Evolutionary conservation across 2,329 filamentous ascomycete species (phyloP), one percentile per base, ranked within the genome.

Genomic region (Alternaria solani): DNA sequence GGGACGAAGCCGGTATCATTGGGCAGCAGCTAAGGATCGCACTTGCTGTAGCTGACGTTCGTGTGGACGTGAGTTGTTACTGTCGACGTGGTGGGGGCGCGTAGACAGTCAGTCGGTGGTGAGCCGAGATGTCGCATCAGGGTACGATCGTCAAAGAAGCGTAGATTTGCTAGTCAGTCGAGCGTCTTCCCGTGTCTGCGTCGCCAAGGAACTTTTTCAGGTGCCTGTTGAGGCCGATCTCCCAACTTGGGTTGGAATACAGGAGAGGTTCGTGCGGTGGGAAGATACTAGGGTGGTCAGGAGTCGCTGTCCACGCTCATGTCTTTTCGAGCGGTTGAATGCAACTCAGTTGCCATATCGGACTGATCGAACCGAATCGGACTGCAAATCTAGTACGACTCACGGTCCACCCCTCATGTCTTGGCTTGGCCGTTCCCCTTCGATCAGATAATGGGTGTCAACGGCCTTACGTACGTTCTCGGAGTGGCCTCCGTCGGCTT

Each of bases 31-130:
- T 91, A 64, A 80, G 81, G 59, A 63, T 83, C 57, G 86, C 86
- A 1, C 64, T 83, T 63, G 84, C 83, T 4, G 81, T 83, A 51
- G 87, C 88, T 3, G 89, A 91, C 79, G 84, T 91, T 14, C 78
- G 81, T 1, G 81, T 91, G 14, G 78, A 73, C 20, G 80, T 85
- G 8, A 88, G 86, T 5, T 90, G 88, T 66, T 89, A 85, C 68
- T 90, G 86, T 57, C 66, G 72, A 30, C 59, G 52, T 43, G 59
- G 62, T 55, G 57, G 55, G 28, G 39, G 49, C 5, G 28, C 47
- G 11, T 60, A 55, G 38, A 9, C 25, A 34, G 49, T 12, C 14
- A 36, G 46, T 48, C 34, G 11, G 44, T 48, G 30, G 34, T 48
- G 46, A 49, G 14, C 30, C 46, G 20, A 49, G 23, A 49, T 47